A percentile compares a stretch with the other conserved stretches of the same genome.
These are phyloP conservation scores for Myochromella boudieri DNA, from an alignment of 768 basidiomycete genomes.

Conservation along the genomic window DNA sequence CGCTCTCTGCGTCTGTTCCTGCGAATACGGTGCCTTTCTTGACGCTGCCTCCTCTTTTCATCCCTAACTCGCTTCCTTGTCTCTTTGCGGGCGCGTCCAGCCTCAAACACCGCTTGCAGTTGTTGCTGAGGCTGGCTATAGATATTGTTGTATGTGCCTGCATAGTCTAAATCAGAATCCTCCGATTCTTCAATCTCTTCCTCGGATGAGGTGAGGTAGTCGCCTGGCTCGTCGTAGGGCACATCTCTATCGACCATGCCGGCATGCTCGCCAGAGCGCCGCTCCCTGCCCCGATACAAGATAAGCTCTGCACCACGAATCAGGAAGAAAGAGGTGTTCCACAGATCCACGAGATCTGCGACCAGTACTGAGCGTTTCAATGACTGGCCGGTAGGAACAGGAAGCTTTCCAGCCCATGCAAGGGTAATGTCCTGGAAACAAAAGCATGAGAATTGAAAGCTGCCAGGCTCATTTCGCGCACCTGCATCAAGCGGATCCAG, in stretches of 20 bases:
- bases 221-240: conserved; percentile 44
- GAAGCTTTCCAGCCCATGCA: conserved; percentile 77
- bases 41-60: conserved; percentile 61
- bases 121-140: conserved; percentile 42
- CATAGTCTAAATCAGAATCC: conserved; percentile 43
- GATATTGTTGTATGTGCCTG: conserved; percentile 29
- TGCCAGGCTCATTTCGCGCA: conserved; percentile 37
- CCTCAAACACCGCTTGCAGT: conserved; percentile 45
- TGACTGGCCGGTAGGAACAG: conserved; percentile 53
- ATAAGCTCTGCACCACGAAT: conserved; percentile 76
- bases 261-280: conserved; percentile 63
- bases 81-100: conserved; percentile 52
- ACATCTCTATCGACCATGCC: conserved; percentile 58
- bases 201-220: conserved; percentile 42
- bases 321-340: conserved; percentile 78
- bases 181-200: conserved; percentile 27
- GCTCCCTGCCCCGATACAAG: conserved; percentile 77
- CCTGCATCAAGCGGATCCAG: conserved; percentile 80
- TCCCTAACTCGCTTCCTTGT: conserved; percentile 36
- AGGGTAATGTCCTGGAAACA: conserved; percentile 62
- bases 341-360: conserved; percentile 74
- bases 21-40: conserved; percentile 62
- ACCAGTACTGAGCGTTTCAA: conserved; percentile 60
- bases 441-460: too few relatives aligned
- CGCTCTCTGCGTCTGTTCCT: conserved; percentile 61